phyloP scores from a whole-genome alignment of 495 filamentous ascomycete genomes.

The Aspergillus cavernicola region DNA sequence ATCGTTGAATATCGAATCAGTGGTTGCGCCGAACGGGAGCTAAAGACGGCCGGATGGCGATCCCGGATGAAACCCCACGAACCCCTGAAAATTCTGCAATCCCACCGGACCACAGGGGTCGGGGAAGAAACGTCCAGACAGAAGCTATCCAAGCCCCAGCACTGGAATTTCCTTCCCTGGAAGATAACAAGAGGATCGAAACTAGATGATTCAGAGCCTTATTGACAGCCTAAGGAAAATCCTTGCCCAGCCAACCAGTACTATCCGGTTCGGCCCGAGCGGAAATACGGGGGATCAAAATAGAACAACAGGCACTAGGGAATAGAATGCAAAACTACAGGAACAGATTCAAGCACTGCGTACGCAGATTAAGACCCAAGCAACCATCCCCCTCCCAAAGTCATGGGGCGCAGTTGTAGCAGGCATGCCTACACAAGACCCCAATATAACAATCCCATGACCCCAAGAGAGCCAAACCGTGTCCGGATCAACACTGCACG shows the following conservation, averaged over 20 bases:
- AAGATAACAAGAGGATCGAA: conserved; percentile 7
- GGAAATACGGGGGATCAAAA: conserved; percentile 14
- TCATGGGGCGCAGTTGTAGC: neutral
- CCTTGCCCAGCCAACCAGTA: conserved; percentile 3
- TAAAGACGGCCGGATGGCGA: conserved; percentile 7
- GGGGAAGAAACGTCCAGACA: neutral
- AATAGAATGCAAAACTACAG: conserved; percentile 9
- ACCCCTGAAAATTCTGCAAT: neutral
- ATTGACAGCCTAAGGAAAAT: conserved; percentile 10
- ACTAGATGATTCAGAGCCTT: conserved; percentile 1
- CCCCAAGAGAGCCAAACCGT: conserved; percentile 12
- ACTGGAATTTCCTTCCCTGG: conserved; percentile 2
- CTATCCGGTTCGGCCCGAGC: neutral
- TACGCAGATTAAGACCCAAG: conserved; percentile 1
- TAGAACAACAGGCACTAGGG: conserved; percentile 2
- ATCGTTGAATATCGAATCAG: no score
- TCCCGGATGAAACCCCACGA: neutral
- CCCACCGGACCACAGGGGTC: neutral
- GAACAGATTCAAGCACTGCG: conserved; percentile 7
- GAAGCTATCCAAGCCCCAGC: neutral
- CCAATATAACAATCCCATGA: neutral
- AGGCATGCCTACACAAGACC: neutral
- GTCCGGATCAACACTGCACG: conserved; percentile 11
- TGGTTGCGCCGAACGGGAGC: no score
- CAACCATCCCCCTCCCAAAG: neutral